Conservation (phyloP, 2,329 filamentous ascomycete genomes). For the Monosporascus sp. region DNA sequence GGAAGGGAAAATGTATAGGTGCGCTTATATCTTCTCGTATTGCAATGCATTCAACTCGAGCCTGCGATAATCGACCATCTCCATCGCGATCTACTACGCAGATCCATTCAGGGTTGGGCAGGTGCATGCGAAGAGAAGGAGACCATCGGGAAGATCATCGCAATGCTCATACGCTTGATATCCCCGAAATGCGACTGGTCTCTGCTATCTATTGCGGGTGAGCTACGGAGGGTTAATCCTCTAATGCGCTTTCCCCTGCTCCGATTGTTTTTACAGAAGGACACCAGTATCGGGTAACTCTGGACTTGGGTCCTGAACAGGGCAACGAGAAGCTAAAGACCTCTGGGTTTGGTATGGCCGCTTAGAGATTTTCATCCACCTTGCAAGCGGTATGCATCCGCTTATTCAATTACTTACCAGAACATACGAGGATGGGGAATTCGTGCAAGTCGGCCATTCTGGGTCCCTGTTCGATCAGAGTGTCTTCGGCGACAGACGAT, state of each 20-base stretch:
- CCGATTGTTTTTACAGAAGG: slow-evolving; percentile 1
- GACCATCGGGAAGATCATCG: background rate
- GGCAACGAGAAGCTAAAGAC: background rate
- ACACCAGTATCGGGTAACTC: background rate
- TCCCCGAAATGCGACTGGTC: background rate
- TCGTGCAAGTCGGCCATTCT: background rate
- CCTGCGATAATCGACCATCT: background rate
- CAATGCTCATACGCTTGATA: background rate
- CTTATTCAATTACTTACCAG: slow-evolving; percentile 2
- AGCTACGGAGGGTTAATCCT: slow-evolving; percentile 1
- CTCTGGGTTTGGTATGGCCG: slow-evolving; percentile 1
- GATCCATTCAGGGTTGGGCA: slow-evolving; percentile 7
- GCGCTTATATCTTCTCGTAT: slow-evolving; percentile 5
- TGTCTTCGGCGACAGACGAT: background rate
- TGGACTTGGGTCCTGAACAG: background rate
- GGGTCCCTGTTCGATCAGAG: background rate
- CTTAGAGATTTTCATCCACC: slow-evolving; percentile 1
- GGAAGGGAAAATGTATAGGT: slow-evolving; percentile 1
- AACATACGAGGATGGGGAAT: background rate
- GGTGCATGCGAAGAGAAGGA: background rate
- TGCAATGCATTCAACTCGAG: slow-evolving; percentile 3
- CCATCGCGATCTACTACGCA: background rate
- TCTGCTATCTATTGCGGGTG: background rate
- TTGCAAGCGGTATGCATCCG: slow-evolving; percentile 4
- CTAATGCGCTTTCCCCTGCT: slow-evolving; percentile 2